Evolutionary conservation across 305 asterid species (phyloP).

Genomic region (Rubia tinctorum): DNA sequence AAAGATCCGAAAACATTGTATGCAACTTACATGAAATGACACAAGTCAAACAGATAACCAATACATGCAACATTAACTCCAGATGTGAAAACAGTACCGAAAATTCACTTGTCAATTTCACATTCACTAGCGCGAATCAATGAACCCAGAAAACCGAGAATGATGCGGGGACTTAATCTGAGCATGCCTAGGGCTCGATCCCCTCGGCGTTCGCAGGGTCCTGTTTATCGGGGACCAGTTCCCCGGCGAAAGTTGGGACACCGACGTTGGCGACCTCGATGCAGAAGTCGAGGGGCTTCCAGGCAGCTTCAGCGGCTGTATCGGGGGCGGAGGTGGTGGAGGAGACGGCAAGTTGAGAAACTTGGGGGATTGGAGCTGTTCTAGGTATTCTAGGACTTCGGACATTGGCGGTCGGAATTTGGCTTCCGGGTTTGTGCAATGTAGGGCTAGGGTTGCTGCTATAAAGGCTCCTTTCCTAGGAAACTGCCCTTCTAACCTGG

Average conservation of each 20-base stretch:
- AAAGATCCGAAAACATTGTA: too few relatives aligned
- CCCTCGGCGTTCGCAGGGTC: conserved; percentile 11
- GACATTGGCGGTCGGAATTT: conserved; percentile 72
- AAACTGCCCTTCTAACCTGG: conserved; percentile 67
- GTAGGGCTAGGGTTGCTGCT: conserved; percentile 62
- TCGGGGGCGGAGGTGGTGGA: neutral
- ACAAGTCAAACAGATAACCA: neutral
- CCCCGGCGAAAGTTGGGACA: neutral
- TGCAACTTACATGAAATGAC: too few relatives aligned
- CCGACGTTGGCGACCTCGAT: neutral
- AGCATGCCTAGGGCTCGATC: neutral
- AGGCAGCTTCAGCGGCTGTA: neutral
- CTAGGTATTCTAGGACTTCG: conserved; percentile 53
- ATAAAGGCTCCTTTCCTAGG: conserved; percentile 62
- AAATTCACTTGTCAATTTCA: neutral
- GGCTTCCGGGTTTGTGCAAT: conserved; percentile 54
- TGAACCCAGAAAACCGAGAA: conserved; percentile 18
- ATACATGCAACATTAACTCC: neutral
- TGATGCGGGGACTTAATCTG: neutral
- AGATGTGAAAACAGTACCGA: neutral
- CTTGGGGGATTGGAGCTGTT: conserved; percentile 48
- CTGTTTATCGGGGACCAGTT: conserved; percentile 12
- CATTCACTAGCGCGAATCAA: neutral
- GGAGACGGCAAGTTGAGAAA: neutral
- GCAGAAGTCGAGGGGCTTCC: neutral